Conservation (phyloP, 2,329 filamentous ascomycete species). For the Pseudogymnoascus sp. region DNA sequence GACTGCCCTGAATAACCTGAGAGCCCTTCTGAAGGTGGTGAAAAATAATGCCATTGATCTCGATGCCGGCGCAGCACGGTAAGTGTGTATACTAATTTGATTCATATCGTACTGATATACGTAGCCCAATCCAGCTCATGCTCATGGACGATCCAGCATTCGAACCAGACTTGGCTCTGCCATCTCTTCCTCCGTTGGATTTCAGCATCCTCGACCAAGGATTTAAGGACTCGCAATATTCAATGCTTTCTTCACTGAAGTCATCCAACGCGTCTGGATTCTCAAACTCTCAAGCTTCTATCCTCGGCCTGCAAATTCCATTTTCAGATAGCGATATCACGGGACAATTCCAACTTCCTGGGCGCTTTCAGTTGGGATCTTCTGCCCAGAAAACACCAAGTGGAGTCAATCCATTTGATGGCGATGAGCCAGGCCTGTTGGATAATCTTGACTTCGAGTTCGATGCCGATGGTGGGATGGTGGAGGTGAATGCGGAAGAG, state of each 20-base stretch:
- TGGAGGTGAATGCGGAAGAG: slow-evolving; percentile 34
- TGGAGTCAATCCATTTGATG: slow-evolving; percentile 27
- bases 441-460: slow-evolving; percentile 50
- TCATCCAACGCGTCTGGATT: not conserved
- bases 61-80: slow-evolving; percentile 65
- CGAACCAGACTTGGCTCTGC: slow-evolving; percentile 54
- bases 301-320: slow-evolving; percentile 40
- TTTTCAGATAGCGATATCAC: slow-evolving; percentile 37
- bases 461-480: slow-evolving; percentile 51
- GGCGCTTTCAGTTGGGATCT: slow-evolving; percentile 24
- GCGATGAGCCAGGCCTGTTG: slow-evolving; percentile 37
- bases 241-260: slow-evolving; percentile 22
- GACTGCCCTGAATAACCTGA: slow-evolving; percentile 64
- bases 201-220: slow-evolving; percentile 35
- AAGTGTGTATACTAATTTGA: slow-evolving; percentile 24
- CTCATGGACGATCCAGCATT: slow-evolving; percentile 79
- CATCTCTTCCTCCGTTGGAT: slow-evolving; percentile 45
- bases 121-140: slow-evolving; percentile 65
- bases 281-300: slow-evolving; percentile 24
- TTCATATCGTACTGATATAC: slow-evolving; percentile 11
- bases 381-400: slow-evolving; percentile 27
- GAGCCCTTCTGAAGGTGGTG: slow-evolving; percentile 52
- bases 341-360: slow-evolving; percentile 15
- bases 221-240: slow-evolving; percentile 27
- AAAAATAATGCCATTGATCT: slow-evolving; percentile 56